Base-by-base conservation (phyloP, 2,329 filamentous ascomycete species). In the Monilinia polystroma region DNA sequence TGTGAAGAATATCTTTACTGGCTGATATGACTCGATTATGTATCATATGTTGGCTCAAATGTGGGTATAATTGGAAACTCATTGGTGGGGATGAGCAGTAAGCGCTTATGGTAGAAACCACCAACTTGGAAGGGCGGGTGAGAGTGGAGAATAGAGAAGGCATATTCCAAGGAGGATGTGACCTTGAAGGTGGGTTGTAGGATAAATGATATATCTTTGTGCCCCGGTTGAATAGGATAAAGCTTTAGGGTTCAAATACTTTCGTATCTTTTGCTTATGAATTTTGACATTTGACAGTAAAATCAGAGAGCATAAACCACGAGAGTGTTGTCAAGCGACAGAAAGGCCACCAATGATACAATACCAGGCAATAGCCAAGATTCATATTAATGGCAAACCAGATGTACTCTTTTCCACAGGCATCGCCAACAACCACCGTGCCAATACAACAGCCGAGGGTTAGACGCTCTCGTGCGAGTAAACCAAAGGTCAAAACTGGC, bases 401-500 rank as follows among this genome's bases (percentile, higher is more conserved):
- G 43, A 56, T 64, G 20, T 26, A 57, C 41, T 10, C 43, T 47
- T 45, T 64, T 38, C 52, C 62, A 8, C 51, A 43, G 41, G 20
- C 62, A 26, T 64, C 51, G 47, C 35, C 62, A 29, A 35, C 41
- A 26, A 14, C 26, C 26, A 47, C 29, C 23, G 11, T 35, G 18
- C 52, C 51, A 20, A 52, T 57, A 38, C 18, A 53, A 32, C 52
- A 65, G 29, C 63, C 63, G 3, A 63, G 23, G 32, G 45, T 65
- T n/a, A 45, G 63, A 49, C 63, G 63, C 23, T 66, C 73, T 47
- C 70, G 74, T 51, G 73, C 72, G 5, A 74, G 73, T 64, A 75
- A 72, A 51, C 74, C 74, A 16, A 75, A 75, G 63, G 73, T 75
- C 43, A 75, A 72, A 64, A 76, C 72, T 16, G 75, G 74, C 4